Evolutionary conservation across 441 rosid species (phyloP), one percentile per base, ranked within the genome.

Genomic region (Capsella rubella): DNA sequence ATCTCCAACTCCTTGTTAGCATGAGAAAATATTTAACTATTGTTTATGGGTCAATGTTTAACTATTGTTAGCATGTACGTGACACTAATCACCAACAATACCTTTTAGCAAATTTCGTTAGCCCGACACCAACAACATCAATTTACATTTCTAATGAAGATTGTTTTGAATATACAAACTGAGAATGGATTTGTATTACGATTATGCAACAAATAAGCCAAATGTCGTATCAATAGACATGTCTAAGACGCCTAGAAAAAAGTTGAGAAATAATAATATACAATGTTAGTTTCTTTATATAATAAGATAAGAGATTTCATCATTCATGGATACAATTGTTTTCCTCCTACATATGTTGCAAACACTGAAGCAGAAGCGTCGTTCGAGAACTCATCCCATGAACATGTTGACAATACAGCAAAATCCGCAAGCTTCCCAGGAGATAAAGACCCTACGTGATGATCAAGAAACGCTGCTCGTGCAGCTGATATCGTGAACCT

Each of bases 401-500:
- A 90, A 72, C 58, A 45, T 6, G 86, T 46, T 9, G 97, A 86
- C 53, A 95, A 72, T 52, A 90, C 21, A 1, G 89, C 95, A 49
- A 95, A 95, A 78, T 92, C 97, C 2, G 99, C 97, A 4, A 92
- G 74, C 73, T 90, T 92, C 25, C 88, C 91, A 0, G 86, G 72
- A 10, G 97, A 78, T 57, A 92, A 67, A 15, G 97, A 94, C 76
- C 99, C 97, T 80, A 90, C 29, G 21, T 86, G 80, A 5, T 81
- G 63, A 64, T 95, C 97, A 4, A 90, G 86, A 81, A 94, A 92
- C 72, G 94, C 88, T 14, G 90, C 90, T 47, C 63, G 71, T 66
- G 97, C 97, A 14, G 97, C 99, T 60, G 92, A 88, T 58, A 90
- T 86, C 1, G 99, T 94, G 73, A 85, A 85, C 85, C 96, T 91